Base-by-base conservation (phyloP, 306 rosid species). In the Acacia crassicarpa region DNA sequence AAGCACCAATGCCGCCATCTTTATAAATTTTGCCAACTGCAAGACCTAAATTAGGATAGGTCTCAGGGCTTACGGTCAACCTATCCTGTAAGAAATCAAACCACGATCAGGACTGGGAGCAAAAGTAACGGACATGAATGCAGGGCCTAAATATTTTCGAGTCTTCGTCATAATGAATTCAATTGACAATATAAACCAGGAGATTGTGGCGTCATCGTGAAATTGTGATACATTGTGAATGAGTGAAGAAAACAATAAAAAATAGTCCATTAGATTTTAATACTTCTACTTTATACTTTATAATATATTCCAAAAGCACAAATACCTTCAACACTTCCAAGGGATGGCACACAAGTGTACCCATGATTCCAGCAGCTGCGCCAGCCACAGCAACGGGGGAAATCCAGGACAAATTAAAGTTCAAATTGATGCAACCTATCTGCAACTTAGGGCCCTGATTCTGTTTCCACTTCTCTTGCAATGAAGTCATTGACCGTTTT, bases 261-360 rank as follows among this genome's bases (percentile, higher is more conserved):
- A 53, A 48, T 17, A 61, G 17, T 43, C 20, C 30, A 33, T 41
- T 67, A 12, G 46, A 41, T 62, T 66, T 49, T 15, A 72, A 53
- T 67, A 70, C 62, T 70, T 68, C 8, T 25, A 32, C 43, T 69
- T 73, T 44, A 62, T 25, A 32, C 44, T 69, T 70, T 33, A 67
- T 15, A 62, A 38, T 68, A 70, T 41, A 48, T n/a, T 59, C 58
- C 56, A 53, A 58, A 27, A 68, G 25, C 25, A 25, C 11, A 67
- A 59, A 67, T 92, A 95, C 99, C 99, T 95, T 95, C 77, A 95
- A 85, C 83, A 95, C 99, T 87, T 95, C 99, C 2, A 95, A 97
- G 81, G 99, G 99, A 83, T 95, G 99, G 78, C 99, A 95, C 33
- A 25, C 87, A 72, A 95, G 90, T 45, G 99, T 90, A 90, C 99